A percentile compares a stretch with the other conserved stretches of the same genome.
phyloP scores from a whole-genome alignment of 139 green algal species.

The Chlamydomonas sp. region DNA sequence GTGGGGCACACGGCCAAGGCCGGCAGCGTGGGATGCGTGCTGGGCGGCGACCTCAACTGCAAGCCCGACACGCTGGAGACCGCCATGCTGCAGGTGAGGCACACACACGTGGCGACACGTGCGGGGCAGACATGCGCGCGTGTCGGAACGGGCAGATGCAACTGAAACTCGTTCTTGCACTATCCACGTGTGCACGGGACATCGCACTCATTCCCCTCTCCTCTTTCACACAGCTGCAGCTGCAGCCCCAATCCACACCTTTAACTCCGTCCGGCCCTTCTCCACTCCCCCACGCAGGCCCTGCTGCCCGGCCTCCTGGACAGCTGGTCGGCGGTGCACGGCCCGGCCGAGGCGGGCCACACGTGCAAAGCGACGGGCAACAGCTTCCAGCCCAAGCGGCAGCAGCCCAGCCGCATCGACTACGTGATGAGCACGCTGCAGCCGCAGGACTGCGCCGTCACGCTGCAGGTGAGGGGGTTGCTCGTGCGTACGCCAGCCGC shows the following conservation, averaged over 20 bases:
- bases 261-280: not conserved
- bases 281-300: not conserved
- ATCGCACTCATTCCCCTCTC: not conserved
- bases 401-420: conserved; percentile 58
- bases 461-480: conserved; percentile 10
- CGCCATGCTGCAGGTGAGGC: conserved; percentile 44
- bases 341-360: conserved; percentile 7
- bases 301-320: conserved; percentile 50
- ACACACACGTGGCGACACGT: not conserved
- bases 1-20: not conserved
- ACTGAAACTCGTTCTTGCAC: too few relatives aligned
- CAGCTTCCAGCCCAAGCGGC: conserved; percentile 45
- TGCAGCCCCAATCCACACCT: not conserved
- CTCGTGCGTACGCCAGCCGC: too few relatives aligned
- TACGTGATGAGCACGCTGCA: conserved; percentile 40
- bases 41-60: conserved; percentile 61
- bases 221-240: not conserved
- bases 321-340: conserved; percentile 35
- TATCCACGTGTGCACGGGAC: too few relatives aligned
- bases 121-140: not conserved
- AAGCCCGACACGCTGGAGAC: conserved; percentile 54
- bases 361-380: conserved; percentile 56
- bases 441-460: not conserved
- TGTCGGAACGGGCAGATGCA: not conserved
- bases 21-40: conserved; percentile 10